phyloP scores from a whole-genome alignment of 768 basidiomycete genomes.

The Boletellus sp. region DNA sequence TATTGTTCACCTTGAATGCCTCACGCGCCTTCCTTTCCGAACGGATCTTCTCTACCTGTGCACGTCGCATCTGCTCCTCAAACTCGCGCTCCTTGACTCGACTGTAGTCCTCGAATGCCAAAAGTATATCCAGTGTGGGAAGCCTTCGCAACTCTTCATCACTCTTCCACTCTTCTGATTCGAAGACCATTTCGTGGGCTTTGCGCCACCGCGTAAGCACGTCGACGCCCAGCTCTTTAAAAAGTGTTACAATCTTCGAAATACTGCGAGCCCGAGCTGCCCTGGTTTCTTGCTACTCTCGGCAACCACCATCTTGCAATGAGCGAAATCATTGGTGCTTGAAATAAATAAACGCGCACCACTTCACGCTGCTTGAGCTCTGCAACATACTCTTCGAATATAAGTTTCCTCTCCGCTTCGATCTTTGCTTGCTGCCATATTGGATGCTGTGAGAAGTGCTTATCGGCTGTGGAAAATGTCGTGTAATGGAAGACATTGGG shows the following conservation, averaged over 20 bases:
- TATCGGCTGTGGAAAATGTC: conserved; percentile 86
- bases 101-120: conserved; percentile 93
- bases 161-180: conserved; percentile 73
- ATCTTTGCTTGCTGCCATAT: conserved; percentile 88
- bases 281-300: conserved; percentile 68
- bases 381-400: conserved; percentile 89
- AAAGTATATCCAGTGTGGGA: conserved; percentile 87
- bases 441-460: conserved; percentile 79
- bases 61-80: conserved; percentile 77
- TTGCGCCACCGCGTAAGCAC: conserved; percentile 92
- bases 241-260: conserved; percentile 75
- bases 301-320: conserved; percentile 3
- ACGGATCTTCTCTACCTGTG: conserved; percentile 79
- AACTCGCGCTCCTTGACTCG: conserved; percentile 87
- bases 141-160: conserved; percentile 78
- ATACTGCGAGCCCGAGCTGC: conserved; percentile 76
- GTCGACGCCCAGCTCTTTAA: conserved; percentile 85
- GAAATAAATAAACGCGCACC: conserved; percentile 44
- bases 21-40: conserved; percentile 88
- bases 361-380: conserved; percentile 88
- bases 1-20: conserved; percentile 65
- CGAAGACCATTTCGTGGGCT: conserved; percentile 71
- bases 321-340: not conserved
- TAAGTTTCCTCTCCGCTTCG: conserved; percentile 78
- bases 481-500: conserved; percentile 89